A percentile compares a stretch with the other conserved stretches of the same genome.
These are phyloP conservation scores for Alternaria brassicae DNA, from an alignment of 2,329 filamentous ascomycete genomes.

Conservation along the genomic window DNA sequence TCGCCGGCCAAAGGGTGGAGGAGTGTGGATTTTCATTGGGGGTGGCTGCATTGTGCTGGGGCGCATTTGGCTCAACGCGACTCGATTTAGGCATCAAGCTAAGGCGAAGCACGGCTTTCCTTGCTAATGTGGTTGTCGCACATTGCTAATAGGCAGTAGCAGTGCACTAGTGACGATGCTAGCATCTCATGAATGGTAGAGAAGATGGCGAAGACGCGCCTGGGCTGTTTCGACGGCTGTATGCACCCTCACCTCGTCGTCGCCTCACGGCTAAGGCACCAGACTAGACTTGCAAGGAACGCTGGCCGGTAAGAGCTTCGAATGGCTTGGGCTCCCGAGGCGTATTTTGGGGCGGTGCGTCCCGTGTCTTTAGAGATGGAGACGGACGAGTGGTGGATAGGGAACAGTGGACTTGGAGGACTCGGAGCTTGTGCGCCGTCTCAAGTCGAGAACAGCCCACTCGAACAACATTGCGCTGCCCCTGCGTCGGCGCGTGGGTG, in stretches of 20 bases:
- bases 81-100: conserved; percentile 27
- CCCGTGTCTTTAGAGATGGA: conserved; percentile 24
- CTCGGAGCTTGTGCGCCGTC: conserved; percentile 18
- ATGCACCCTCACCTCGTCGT: conserved; percentile 12
- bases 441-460: conserved; percentile 23
- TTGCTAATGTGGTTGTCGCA: conserved; percentile 8
- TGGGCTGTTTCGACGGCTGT: conserved; percentile 29
- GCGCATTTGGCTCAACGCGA: conserved; percentile 29
- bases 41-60: conserved; percentile 23
- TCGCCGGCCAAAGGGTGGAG: conserved; percentile 24
- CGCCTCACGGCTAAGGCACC: conserved; percentile 12
- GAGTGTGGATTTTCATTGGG: conserved; percentile 30
- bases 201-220: conserved; percentile 19
- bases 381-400: conserved; percentile 31
- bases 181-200: conserved; percentile 6
- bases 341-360: conserved; percentile 41
- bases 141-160: conserved; percentile 11
- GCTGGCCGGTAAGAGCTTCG: conserved; percentile 12
- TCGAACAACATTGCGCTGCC: conserved; percentile 18
- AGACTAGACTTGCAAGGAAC: conserved; percentile 10
- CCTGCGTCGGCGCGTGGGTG: conserved; percentile 34
- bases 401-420: conserved; percentile 29
- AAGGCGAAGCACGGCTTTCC: conserved; percentile 34
- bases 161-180: conserved; percentile 8
- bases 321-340: conserved; percentile 12